Percentiles rank a stretch among this genome's conserved stretches.
These are phyloP conservation scores for Termitomyces eurrhizus DNA, from an alignment of 768 basidiomycete genomes.

Conservation along the genomic window DNA sequence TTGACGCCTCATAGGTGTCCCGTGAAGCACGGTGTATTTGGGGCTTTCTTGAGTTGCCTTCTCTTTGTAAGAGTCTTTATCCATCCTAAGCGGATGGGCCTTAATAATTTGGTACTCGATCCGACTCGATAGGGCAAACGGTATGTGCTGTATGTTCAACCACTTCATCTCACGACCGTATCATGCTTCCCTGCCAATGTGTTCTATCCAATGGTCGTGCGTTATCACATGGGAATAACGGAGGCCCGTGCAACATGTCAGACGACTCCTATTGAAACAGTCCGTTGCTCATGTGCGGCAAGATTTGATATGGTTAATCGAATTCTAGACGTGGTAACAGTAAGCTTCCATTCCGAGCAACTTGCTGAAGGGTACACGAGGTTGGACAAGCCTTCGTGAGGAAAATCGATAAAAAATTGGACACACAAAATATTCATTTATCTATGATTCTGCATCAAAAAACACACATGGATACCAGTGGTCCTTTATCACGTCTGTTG, in stretches of 20 bases:
- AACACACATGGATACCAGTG: not conserved
- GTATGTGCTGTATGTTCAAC: not conserved
- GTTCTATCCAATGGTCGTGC: not conserved
- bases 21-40: not conserved
- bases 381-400: too few species aligned
- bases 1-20: not conserved
- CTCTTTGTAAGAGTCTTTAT: not conserved
- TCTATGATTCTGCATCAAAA: not conserved
- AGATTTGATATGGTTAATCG: not conserved
- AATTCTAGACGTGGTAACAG: not conserved
- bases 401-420: too few species aligned
- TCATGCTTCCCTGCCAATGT: not conserved
- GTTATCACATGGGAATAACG: not conserved
- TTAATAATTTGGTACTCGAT: not conserved
- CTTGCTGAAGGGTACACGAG: not conserved
- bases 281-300: not conserved
- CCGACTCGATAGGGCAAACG: not conserved
- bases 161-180: not conserved
- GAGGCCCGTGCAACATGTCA: not conserved
- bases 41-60: not conserved
- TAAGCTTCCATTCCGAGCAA: not conserved
- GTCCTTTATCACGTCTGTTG: not conserved
- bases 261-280: not conserved
- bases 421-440: not conserved
- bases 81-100: not conserved